A percentile compares a stretch with the other conserved stretches of the same genome.
phyloP scores from a whole-genome alignment of 768 basidiomycete species.

The Leccinum arenicola region DNA sequence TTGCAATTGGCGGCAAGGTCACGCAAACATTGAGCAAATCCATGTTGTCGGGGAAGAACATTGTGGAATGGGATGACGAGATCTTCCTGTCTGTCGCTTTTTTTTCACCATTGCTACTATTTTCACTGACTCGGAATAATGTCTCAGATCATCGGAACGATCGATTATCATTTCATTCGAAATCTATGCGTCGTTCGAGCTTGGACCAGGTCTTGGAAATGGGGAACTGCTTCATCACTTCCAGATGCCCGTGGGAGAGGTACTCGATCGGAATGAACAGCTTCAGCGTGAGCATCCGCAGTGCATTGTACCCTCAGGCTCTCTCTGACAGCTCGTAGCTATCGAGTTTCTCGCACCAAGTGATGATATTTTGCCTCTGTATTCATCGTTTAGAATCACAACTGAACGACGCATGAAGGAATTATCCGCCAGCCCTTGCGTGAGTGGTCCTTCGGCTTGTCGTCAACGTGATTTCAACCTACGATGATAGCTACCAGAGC shows the following conservation, averaged over 20 bases:
- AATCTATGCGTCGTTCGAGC: background rate
- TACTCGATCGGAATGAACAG: no score
- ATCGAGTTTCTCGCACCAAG: background rate
- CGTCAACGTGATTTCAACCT: background rate
- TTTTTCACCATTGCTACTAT: background rate
- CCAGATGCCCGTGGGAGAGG: background rate
- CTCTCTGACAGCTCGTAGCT: background rate
- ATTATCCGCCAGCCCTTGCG: background rate
- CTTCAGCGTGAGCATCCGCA: no score
- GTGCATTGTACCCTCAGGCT: no score
- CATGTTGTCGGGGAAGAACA: background rate
- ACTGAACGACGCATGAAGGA: background rate
- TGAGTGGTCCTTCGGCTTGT: background rate
- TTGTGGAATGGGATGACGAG: background rate
- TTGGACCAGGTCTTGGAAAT: background rate
- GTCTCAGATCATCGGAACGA: background rate
- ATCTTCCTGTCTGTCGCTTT: background rate
- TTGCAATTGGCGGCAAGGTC: background rate
- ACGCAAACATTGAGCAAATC: background rate
- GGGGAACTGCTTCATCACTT: background rate
- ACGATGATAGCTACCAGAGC: background rate
- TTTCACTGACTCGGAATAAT: background rate
- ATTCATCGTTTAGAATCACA: background rate
- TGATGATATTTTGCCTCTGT: background rate
- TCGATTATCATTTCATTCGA: background rate